Evolutionary conservation across 768 basidiomycete genomes (phyloP).

Genomic region (Kwoniella botswanensis): DNA sequence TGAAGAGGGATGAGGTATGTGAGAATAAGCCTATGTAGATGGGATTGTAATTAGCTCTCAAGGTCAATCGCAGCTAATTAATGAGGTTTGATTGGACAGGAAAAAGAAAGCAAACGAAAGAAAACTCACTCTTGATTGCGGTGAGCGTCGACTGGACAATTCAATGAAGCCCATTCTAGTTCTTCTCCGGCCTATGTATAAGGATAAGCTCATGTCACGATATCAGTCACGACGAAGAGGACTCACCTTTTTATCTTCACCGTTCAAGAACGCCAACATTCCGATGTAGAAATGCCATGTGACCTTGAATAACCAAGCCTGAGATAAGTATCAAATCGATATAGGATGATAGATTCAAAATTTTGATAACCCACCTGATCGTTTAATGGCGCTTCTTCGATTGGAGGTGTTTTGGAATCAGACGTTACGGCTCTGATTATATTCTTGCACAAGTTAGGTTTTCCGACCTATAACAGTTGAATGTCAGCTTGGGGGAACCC

Average conservation of each 20-base stretch:
- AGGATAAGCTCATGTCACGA: neutral
- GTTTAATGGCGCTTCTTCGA: conserved; percentile 75
- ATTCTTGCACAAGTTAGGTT: conserved; percentile 88
- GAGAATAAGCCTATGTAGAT: conserved; percentile 73
- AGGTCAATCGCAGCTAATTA: no score
- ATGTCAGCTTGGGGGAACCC: neutral
- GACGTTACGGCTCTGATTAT: conserved; percentile 86
- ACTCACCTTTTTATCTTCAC: conserved; percentile 79
- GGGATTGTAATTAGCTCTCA: neutral
- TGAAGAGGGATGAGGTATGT: conserved; percentile 88
- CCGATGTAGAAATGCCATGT: conserved; percentile 94
- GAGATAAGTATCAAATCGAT: neutral
- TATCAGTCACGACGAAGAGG: no score
- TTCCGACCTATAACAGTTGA: conserved; percentile 69
- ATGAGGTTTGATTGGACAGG: neutral
- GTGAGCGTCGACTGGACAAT: conserved; percentile 72
- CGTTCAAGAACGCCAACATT: conserved; percentile 90
- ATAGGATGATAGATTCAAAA: neutral
- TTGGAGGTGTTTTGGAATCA: conserved; percentile 79
- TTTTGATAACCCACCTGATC: conserved; percentile 69
- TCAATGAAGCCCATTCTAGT: conserved; percentile 81
- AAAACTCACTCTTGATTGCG: conserved; percentile 78
- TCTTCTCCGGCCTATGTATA: conserved; percentile 75
- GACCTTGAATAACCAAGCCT: conserved; percentile 64
- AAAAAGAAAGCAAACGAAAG: neutral